Evolutionary conservation across 129 eudicot species (phyloP).

Genomic region (Centaurea solstitialis): DNA sequence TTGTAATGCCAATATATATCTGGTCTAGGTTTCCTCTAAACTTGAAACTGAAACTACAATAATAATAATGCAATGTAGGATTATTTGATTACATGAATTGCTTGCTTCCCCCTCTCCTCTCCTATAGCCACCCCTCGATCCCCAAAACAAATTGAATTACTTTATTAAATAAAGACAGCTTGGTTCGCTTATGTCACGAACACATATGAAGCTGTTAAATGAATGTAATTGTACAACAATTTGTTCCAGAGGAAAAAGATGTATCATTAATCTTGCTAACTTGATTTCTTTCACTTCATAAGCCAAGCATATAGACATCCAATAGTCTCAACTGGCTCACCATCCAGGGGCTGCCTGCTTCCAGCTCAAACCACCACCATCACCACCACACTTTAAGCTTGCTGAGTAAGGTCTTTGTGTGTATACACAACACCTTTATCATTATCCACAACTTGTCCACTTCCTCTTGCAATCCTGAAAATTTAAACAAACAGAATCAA

Average conservation of each 20-base stretch:
- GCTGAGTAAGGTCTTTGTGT: conserved; percentile 65
- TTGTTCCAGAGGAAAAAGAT: conserved; percentile 3
- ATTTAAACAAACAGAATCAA: not conserved
- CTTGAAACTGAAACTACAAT: conserved; percentile 12
- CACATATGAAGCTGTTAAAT: conserved; percentile 29
- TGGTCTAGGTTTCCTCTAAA: conserved; percentile 8
- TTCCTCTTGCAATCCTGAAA: conserved; percentile 66
- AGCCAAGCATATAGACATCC: not conserved
- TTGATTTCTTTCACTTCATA: conserved; percentile 24
- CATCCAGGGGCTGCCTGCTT: conserved; percentile 16
- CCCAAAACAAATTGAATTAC: conserved; percentile 23
- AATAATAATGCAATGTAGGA: conserved; percentile 6
- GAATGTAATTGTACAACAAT: conserved; percentile 31
- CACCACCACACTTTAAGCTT: conserved; percentile 17
- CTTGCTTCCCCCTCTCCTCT: not conserved
- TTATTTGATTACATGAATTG: conserved; percentile 21
- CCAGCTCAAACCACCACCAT: conserved; percentile 1
- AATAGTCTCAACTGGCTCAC: conserved; percentile 2
- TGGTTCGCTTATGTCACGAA: conserved; percentile 37
- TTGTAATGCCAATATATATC: not conserved
- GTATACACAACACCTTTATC: conserved; percentile 78
- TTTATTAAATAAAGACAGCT: conserved; percentile 28
- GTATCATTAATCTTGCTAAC: not conserved
- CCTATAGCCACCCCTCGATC: not conserved
- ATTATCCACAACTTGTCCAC: conserved; percentile 83